phyloP scores from a whole-genome alignment of 2,329 filamentous ascomycete genomes.

The Neophaeococcomyces aloes region DNA sequence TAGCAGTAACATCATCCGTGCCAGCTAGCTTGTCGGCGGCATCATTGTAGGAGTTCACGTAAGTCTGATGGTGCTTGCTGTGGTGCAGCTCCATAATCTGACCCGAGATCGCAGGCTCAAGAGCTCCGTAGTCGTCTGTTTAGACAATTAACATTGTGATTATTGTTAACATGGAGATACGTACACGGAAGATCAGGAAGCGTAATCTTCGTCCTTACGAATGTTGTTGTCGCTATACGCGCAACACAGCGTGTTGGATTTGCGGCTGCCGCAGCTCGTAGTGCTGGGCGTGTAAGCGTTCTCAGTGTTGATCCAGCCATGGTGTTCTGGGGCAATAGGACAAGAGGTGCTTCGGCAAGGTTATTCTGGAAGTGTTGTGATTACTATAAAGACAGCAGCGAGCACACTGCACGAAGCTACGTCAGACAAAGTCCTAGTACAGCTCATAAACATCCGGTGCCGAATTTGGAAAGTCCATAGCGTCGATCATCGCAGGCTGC shows the following conservation, averaged over 20 bases:
- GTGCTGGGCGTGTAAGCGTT: slow-evolving; percentile 56
- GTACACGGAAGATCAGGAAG: slow-evolving; percentile 77
- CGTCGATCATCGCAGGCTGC: too few relatives aligned
- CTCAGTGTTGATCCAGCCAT: slow-evolving; percentile 74
- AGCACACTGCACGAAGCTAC: too few relatives aligned
- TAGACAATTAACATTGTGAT: background rate
- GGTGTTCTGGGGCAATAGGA: background rate
- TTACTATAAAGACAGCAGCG: too few relatives aligned
- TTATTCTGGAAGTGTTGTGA: background rate
- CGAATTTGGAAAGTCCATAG: too few relatives aligned
- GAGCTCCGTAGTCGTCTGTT: slow-evolving; percentile 87
- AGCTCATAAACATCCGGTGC: too few relatives aligned
- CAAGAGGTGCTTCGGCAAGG: background rate
- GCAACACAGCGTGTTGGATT: slow-evolving; percentile 43
- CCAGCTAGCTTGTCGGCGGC: slow-evolving; percentile 55
- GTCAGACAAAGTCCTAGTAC: too few relatives aligned
- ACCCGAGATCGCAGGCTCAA: slow-evolving; percentile 71
- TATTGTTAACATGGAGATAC: slow-evolving; percentile 22
- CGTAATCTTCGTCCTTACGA: slow-evolving; percentile 78
- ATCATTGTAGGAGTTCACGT: slow-evolving; percentile 78
- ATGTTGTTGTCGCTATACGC: slow-evolving; percentile 60
- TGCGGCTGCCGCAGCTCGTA: slow-evolving; percentile 50
- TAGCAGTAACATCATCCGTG: slow-evolving; percentile 49
- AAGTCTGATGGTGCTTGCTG: slow-evolving; percentile 86
- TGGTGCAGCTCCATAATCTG: slow-evolving; percentile 95